Conservation (phyloP, 805 yeast species). For the Starmerella kuoi region DNA sequence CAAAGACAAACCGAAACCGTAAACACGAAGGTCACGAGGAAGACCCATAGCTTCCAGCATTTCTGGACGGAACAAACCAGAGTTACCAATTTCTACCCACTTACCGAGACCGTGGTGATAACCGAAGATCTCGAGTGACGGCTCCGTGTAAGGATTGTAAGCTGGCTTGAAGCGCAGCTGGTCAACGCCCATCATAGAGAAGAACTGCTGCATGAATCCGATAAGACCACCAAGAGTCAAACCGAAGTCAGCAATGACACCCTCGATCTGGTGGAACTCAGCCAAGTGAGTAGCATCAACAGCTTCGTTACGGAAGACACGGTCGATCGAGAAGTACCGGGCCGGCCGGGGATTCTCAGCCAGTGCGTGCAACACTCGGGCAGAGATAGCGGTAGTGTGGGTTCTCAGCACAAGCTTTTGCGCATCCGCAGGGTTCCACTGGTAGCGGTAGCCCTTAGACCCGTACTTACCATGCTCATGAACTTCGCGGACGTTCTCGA, state of each 20-base stretch:
- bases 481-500: constrained; percentile 65
- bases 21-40: constrained; percentile 83
- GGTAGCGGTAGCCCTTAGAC: constrained; percentile 95
- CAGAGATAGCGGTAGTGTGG: constrained; percentile 91
- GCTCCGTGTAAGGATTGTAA: constrained; percentile 98
- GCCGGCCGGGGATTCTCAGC: constrained; percentile 80
- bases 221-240: constrained; percentile 90
- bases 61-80: constrained; percentile 99
- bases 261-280: constrained; percentile 98
- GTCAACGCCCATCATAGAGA: constrained; percentile 92
- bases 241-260: constrained; percentile 94
- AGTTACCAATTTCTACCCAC: constrained; percentile 99
- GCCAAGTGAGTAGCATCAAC: constrained; percentile 99
- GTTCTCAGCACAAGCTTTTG: constrained; percentile 88
- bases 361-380: constrained; percentile 72
- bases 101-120: constrained; percentile 88
- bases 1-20: constrained; percentile 94
- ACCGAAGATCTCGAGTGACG: constrained; percentile 92
- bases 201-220: constrained; percentile 96
- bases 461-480: constrained; percentile 88
- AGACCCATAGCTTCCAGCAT: constrained; percentile 98
- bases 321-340: constrained; percentile 87
- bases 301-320: constrained; percentile 98
- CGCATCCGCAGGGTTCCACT: constrained; percentile 89
- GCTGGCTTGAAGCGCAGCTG: constrained; percentile 96